These are phyloP conservation scores for Vitis hybrid DNA, from an alignment of 177 flowering plant genomes.

Conservation along the genomic window DNA sequence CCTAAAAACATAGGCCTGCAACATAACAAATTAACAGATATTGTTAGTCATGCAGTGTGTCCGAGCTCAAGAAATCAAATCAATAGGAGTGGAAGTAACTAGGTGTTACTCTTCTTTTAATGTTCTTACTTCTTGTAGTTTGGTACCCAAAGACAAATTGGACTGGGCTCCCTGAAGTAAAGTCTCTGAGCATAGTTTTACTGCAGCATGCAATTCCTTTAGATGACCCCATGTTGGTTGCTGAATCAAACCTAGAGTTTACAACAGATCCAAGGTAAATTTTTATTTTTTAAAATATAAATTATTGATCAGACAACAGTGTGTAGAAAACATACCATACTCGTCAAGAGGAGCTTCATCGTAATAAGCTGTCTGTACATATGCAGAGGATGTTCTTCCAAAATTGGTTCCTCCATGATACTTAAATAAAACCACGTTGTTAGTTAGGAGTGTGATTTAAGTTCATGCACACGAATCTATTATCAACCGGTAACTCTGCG, in stretches of 20 bases:
- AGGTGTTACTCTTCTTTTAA: no score
- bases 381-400: conserved; percentile 68
- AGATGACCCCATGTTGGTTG: conserved; percentile 88
- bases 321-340: conserved; percentile 49
- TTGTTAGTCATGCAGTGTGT: not conserved
- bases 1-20: conserved; percentile 64
- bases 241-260: conserved; percentile 48
- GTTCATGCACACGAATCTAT: no score
- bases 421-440: conserved; percentile 21
- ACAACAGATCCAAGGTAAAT: not conserved
- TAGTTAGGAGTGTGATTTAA: no score
- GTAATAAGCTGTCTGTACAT: conserved; percentile 63
- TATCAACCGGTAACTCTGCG: no score
- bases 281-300: not conserved
- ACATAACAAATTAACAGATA: not conserved
- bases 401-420: conserved; percentile 98
- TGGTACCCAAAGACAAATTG: conserved; percentile 31
- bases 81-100: no score
- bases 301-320: no score
- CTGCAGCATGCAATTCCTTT: conserved; percentile 69
- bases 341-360: conserved; percentile 93
- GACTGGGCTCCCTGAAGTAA: conserved; percentile 44
- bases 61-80: no score
- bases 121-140: conserved; percentile 42
- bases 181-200: conserved; percentile 48